These are phyloP conservation scores for Quillaja saponaria DNA, from an alignment of 306 rosid genomes.

Conservation along the genomic window DNA sequence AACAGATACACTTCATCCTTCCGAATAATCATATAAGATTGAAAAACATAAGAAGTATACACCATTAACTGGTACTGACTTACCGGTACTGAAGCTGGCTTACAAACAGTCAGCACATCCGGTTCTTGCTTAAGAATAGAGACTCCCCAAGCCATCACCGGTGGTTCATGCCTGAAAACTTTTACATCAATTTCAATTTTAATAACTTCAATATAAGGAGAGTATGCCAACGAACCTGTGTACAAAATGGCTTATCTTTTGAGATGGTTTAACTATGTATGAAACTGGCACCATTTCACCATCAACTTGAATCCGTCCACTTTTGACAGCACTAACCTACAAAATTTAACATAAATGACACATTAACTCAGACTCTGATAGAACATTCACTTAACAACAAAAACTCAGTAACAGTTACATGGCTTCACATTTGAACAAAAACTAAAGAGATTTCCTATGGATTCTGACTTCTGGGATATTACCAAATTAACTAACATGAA, in stretches of 20 bases:
- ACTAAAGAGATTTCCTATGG: too few species aligned
- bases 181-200: constrained; percentile 36
- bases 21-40: not conserved
- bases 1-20: too few species aligned
- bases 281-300: constrained; percentile 54
- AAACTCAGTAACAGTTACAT: too few species aligned
- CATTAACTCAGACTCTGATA: too few species aligned
- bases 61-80: constrained; percentile 30
- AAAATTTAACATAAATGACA: not conserved
- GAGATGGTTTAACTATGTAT: constrained; percentile 59
- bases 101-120: constrained; percentile 71
- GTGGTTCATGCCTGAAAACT: constrained; percentile 85
- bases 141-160: constrained; percentile 70
- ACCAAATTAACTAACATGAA: too few species aligned
- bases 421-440: too few species aligned
- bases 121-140: constrained; percentile 54
- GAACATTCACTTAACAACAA: too few species aligned
- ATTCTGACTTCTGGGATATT: too few species aligned
- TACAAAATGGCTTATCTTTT: constrained; percentile 78
- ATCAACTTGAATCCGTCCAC: constrained; percentile 59
- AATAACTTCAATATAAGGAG: constrained; percentile 24
- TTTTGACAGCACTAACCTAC: constrained; percentile 57
- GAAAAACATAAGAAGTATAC: not conserved
- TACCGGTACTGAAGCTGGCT: constrained; percentile 90
- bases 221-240: constrained; percentile 62